Evolutionary conservation across 805 yeast genomes (phyloP).

Genomic region (Ogataea pignaliae): DNA sequence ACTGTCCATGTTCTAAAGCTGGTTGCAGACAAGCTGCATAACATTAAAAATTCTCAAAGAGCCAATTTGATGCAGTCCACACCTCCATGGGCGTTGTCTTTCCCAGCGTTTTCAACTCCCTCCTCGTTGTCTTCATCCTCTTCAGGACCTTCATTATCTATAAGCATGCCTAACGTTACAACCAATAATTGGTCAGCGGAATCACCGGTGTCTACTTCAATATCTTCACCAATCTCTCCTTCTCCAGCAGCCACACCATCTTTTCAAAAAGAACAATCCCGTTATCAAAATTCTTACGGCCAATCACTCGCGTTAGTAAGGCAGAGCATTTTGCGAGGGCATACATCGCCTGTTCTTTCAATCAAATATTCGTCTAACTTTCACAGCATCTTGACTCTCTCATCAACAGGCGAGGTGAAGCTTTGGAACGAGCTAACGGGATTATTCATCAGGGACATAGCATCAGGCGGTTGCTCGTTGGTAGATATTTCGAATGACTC

Average conservation of each 20-base stretch:
- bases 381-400: conserved; percentile 52
- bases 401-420: conserved; percentile 47
- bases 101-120: background rate
- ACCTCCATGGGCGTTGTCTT: conserved; percentile 5
- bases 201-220: conserved; percentile 1
- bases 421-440: conserved; percentile 63
- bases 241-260: background rate
- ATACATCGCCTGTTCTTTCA: conserved; percentile 41
- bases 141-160: background rate
- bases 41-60: conserved; percentile 42
- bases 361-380: conserved; percentile 48
- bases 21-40: conserved; percentile 8
- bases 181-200: background rate
- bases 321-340: conserved; percentile 49
- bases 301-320: conserved; percentile 5
- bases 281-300: background rate
- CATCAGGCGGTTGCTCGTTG: conserved; percentile 16
- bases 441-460: conserved; percentile 40
- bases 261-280: conserved; percentile 4
- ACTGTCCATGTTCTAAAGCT: conserved; percentile 41
- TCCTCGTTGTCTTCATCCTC: background rate
- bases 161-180: background rate
- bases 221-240: background rate
- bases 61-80: conserved; percentile 11
- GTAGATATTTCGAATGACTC: conserved; percentile 49